phyloP scores from a whole-genome alignment of 108 stramenopile genomes.

The Skeletonema potamos region DNA sequence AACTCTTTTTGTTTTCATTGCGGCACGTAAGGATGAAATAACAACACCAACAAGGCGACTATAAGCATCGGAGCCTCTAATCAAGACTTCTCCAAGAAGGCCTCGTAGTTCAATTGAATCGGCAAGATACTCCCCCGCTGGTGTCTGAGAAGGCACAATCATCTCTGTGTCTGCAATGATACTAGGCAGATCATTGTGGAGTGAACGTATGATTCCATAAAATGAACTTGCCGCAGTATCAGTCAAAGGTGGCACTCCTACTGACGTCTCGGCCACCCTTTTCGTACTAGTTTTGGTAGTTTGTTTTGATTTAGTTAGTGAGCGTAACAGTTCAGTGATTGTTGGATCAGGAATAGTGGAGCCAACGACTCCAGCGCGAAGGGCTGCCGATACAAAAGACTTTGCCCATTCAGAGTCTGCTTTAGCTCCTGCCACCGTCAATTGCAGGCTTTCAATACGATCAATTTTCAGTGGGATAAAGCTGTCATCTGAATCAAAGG shows the following conservation, averaged over 20 bases:
- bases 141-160: constrained; percentile 4
- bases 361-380: constrained; percentile 19
- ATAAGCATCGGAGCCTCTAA: constrained; percentile 53
- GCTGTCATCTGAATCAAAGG: constrained; percentile 6
- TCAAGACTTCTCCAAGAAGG: constrained; percentile 62
- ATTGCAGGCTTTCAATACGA: constrained; percentile 29
- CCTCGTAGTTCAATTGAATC: constrained; percentile 61
- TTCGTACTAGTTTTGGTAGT: background rate
- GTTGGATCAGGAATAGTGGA: constrained; percentile 34
- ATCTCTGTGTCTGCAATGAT: constrained; percentile 11
- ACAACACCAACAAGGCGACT: constrained; percentile 46
- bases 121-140: constrained; percentile 47
- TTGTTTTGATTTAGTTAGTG: constrained; percentile 16
- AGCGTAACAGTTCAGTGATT: constrained; percentile 28
- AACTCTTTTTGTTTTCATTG: constrained; percentile 40
- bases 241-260: constrained; percentile 24
- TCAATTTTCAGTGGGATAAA: constrained; percentile 17
- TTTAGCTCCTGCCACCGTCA: constrained; percentile 26
- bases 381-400: constrained; percentile 29
- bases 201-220: constrained; percentile 59
- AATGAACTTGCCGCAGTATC: constrained; percentile 58
- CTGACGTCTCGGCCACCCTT: background rate
- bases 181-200: constrained; percentile 43
- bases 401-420: constrained; percentile 44
- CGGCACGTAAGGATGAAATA: constrained; percentile 46